These are phyloP conservation scores for Crotalaria pallida DNA, from an alignment of 306 rosid species.

Conservation along the genomic window DNA sequence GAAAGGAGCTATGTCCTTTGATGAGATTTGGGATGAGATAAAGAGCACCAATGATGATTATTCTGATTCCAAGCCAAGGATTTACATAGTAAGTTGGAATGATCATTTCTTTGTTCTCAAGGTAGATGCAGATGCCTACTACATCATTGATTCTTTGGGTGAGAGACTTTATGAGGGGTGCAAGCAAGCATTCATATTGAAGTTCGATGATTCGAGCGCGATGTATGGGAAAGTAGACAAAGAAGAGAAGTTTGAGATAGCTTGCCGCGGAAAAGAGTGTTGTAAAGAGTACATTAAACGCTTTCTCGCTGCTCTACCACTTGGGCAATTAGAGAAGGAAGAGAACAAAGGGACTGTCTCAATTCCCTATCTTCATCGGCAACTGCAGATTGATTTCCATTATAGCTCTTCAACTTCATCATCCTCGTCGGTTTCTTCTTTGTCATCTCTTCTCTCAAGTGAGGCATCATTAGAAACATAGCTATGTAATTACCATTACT, in stretches of 20 bases:
- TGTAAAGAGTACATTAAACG: slow-evolving; percentile 70
- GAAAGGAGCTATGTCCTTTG: slow-evolving; percentile 69
- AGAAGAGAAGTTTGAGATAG: slow-evolving; percentile 7
- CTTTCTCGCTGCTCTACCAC: slow-evolving; percentile 57
- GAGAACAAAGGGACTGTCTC: slow-evolving; percentile 25
- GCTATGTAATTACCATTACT: background rate
- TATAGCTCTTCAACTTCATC: slow-evolving; percentile 23
- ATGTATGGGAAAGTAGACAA: slow-evolving; percentile 26
- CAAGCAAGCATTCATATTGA: slow-evolving; percentile 47
- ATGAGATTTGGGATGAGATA: slow-evolving; percentile 62
- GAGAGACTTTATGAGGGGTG: slow-evolving; percentile 74
- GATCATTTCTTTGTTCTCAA: slow-evolving; percentile 81
- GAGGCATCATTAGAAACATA: slow-evolving; percentile 16
- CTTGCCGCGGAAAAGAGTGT: slow-evolving; percentile 69
- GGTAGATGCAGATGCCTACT: slow-evolving; percentile 54
- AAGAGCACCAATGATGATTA: background rate
- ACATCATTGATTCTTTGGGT: slow-evolving; percentile 66
- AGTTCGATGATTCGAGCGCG: slow-evolving; percentile 55
- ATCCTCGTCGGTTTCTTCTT: background rate
- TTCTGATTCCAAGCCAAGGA: slow-evolving; percentile 12
- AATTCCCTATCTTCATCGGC: slow-evolving; percentile 36
- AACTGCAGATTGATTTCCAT: slow-evolving; percentile 72
- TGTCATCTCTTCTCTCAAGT: slow-evolving; percentile 14
- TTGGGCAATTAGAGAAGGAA: slow-evolving; percentile 52
- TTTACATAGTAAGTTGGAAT: slow-evolving; percentile 88